Evolutionary conservation across 768 basidiomycete species (phyloP).

Genomic region (Kwoniella pini): DNA sequence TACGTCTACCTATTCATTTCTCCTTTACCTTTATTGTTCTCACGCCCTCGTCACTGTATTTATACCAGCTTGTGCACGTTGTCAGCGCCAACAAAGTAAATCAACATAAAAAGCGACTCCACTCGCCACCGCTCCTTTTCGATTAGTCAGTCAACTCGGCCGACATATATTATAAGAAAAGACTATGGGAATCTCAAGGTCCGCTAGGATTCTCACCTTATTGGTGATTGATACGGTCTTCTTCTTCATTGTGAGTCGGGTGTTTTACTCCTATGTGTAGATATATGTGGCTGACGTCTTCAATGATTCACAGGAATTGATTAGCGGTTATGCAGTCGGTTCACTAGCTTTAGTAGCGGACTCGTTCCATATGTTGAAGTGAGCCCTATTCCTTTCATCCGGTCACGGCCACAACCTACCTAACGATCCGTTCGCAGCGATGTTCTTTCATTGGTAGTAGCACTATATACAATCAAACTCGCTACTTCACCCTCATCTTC

Average conservation of each 20-base stretch:
- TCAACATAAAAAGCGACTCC: too few relatives aligned
- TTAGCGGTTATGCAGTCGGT: constrained; percentile 85
- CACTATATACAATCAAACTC: constrained; percentile 85
- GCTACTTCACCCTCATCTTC: constrained; percentile 56
- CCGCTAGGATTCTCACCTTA: constrained; percentile 60
- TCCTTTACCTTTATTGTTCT: too few relatives aligned
- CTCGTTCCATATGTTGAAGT: constrained; percentile 99
- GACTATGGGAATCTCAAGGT: constrained; percentile 44
- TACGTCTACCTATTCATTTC: too few relatives aligned
- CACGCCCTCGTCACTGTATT: too few relatives aligned
- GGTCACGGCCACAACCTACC: background rate
- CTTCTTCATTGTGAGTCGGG: constrained; percentile 68
- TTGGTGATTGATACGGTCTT: constrained; percentile 74
- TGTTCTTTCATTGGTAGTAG: constrained; percentile 91
- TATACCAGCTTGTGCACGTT: too few relatives aligned
- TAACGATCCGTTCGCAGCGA: constrained; percentile 63
- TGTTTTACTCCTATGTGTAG: constrained; percentile 27
- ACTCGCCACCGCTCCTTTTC: background rate
- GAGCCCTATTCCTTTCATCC: constrained; percentile 40
- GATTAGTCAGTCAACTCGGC: background rate
- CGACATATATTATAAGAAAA: constrained; percentile 4
- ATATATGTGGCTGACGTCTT: too few relatives aligned
- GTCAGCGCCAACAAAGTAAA: too few relatives aligned
- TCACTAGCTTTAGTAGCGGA: constrained; percentile 94
- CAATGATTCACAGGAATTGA: constrained; percentile 35